A percentile compares a stretch with the other conserved stretches of the same genome.
These are phyloP conservation scores for Ehretia macrophylla DNA, from an alignment of 257 asterid species.

Conservation along the genomic window DNA sequence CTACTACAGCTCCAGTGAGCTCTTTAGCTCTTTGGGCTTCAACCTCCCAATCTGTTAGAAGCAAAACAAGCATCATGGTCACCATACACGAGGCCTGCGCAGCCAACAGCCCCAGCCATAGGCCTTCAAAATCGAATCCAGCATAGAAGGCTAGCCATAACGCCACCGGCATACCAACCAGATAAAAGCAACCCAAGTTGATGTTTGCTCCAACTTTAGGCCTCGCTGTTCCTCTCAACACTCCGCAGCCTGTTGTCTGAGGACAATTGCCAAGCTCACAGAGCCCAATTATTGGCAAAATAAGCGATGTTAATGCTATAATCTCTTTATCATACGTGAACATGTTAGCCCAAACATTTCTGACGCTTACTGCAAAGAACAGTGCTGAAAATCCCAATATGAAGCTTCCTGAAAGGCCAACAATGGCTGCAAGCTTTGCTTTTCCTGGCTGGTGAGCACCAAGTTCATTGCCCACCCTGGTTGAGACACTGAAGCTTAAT, in stretches of 20 bases:
- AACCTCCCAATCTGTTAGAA: conserved; percentile 64
- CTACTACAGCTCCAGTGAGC: conserved; percentile 35
- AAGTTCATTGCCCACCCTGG: conserved; percentile 69
- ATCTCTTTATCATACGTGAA: conserved; percentile 66
- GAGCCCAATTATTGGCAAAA: conserved; percentile 69
- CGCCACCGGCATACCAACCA: conserved; percentile 79
- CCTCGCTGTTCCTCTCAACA: conserved; percentile 75
- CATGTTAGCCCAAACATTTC: conserved; percentile 65
- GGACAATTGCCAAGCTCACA: conserved; percentile 93
- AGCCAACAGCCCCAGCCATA: conserved; percentile 78
- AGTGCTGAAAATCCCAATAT: conserved; percentile 50
- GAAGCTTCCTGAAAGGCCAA: conserved; percentile 58
- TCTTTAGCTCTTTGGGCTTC: conserved; percentile 57
- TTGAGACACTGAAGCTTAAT: conserved; percentile 65
- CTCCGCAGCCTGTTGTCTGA: conserved; percentile 91
- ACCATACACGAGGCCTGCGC: conserved; percentile 74
- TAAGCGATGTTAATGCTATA: conserved; percentile 48
- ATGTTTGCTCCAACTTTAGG: conserved; percentile 79
- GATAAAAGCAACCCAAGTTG: conserved; percentile 71
- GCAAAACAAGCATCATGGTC: conserved; percentile 57
- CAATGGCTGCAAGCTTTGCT: conserved; percentile 58
- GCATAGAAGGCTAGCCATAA: conserved; percentile 49
- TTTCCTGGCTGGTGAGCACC: conserved; percentile 50
- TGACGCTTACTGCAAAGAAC: conserved; percentile 48
- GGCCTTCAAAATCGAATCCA: conserved; percentile 62